Percentiles rank a stretch among this genome's conserved stretches.
Conservation (phyloP, 768 basidiomycete genomes). For the Leccinum subtestaceum region DNA sequence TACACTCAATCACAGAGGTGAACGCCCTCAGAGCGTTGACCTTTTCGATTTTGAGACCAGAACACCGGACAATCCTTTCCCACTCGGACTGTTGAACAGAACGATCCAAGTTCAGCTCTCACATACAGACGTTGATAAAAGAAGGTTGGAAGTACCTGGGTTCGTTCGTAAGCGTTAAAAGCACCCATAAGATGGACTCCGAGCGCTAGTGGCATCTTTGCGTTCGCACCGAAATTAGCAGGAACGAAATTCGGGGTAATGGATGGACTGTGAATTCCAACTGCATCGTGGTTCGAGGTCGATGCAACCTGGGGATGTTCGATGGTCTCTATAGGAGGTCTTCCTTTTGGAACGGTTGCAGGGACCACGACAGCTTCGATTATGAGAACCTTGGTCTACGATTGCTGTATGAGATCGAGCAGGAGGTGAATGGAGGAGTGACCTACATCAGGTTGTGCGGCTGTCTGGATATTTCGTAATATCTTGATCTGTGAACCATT, state of each 20-base stretch:
- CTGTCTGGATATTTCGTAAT: neutral
- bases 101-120: neutral
- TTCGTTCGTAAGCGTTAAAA: neutral
- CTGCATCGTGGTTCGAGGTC: neutral
- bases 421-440: neutral
- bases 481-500: neutral
- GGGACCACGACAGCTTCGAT: neutral
- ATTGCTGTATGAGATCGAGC: neutral
- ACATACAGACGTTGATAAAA: neutral
- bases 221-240: neutral
- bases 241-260: neutral
- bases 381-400: slow-evolving; percentile 3
- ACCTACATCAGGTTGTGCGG: neutral
- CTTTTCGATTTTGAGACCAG: neutral
- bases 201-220: neutral
- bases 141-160: neutral
- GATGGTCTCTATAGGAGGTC: neutral
- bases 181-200: neutral
- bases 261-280: neutral
- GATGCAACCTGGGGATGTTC: neutral
- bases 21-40: neutral
- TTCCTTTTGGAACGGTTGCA: neutral
- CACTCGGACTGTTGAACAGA: neutral
- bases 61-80: neutral
- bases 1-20: slow-evolving; percentile 3